Evolutionary conservation across 805 yeast species (phyloP), one percentile per base, ranked within the genome.

Genomic region (Wickerhamiella galacta): DNA sequence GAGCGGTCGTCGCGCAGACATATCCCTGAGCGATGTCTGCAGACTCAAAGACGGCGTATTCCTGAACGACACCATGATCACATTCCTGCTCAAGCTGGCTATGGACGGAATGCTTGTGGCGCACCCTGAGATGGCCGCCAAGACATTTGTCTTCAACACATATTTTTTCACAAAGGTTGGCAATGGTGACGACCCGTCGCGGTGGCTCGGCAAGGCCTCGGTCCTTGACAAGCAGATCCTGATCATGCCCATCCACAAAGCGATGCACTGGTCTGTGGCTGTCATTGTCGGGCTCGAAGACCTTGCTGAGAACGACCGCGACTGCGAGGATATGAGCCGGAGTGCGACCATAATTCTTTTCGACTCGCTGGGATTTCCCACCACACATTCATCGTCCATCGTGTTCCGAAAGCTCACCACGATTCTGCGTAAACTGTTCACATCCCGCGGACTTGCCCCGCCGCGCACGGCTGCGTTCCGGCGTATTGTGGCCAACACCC

Each of bases 31-130:
- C 24, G 98, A 90, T 49, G 81, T 78, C 51, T 70, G 69, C 39
- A 77, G 95, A 28, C 61, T 87, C 7, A 72, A 74, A 47, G 75
- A 76, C 37, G 73, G 74, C 30, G 80, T 78, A 40, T 87, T 93
- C 85, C 69, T 90, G 31, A 87, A 90, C 56, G 98, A 90, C 48
- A 68, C 77, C 0, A 60, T 90, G 31, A 75, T 90, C 35, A 94
- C 82, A 52, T 87, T 87, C 49, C 83, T 80, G 46, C 61, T 81
- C 60, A 46, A 50, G 44, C 32, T 46, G 48, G 25, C 33, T 19
- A 44, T 34, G 29, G 52, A 32, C 30, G 37, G 39, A 33, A 61
- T 56, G 39, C 61, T 8, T 18, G 42, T n/a, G 37, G 39, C 10
- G 5, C 44, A 49, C 4, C 46, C 56, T 3, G 43, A 59, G 9